Conservation (phyloP, 2,329 filamentous ascomycete species). For the Drechslerella coelobrocha region DNA sequence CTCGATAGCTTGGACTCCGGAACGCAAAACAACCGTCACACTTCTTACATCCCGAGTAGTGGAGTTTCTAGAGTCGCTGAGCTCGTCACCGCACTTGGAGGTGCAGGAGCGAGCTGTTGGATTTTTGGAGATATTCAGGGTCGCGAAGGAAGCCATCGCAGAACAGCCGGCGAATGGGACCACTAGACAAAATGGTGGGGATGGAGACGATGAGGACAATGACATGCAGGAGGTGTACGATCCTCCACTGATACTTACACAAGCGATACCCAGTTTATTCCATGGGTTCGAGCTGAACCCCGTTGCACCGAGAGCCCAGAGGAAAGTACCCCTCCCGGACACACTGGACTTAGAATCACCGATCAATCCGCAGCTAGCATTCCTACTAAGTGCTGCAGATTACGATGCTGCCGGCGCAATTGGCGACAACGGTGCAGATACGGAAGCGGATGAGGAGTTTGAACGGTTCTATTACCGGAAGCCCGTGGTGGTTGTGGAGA, state of each 20-base stretch:
- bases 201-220: slow-evolving; percentile 18
- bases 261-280: slow-evolving; percentile 89
- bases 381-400: slow-evolving; percentile 68
- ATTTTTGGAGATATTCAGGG: slow-evolving; percentile 84
- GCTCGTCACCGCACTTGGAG: slow-evolving; percentile 83
- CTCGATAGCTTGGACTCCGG: slow-evolving; percentile 71
- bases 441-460: slow-evolving; percentile 70
- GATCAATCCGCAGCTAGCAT: slow-evolving; percentile 76
- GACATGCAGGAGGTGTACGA: slow-evolving; percentile 60
- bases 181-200: not conserved
- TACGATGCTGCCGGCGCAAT: slow-evolving; percentile 57
- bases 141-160: slow-evolving; percentile 80
- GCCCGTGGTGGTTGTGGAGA: slow-evolving; percentile 32
- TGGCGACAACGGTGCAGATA: slow-evolving; percentile 58
- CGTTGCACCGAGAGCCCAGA: slow-evolving; percentile 80
- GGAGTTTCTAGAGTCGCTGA: slow-evolving; percentile 78
- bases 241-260: slow-evolving; percentile 81
- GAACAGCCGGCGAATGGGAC: slow-evolving; percentile 66
- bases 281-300: slow-evolving; percentile 88
- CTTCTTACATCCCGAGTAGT: slow-evolving; percentile 82
- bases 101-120: slow-evolving; percentile 95
- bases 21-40: slow-evolving; percentile 75
- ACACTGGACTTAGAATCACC: slow-evolving; percentile 79
- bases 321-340: slow-evolving; percentile 80
- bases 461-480: slow-evolving; percentile 69